phyloP scores from a whole-genome alignment of 1,284 basidiomycete species.

The Austroboletus rostrupii region DNA sequence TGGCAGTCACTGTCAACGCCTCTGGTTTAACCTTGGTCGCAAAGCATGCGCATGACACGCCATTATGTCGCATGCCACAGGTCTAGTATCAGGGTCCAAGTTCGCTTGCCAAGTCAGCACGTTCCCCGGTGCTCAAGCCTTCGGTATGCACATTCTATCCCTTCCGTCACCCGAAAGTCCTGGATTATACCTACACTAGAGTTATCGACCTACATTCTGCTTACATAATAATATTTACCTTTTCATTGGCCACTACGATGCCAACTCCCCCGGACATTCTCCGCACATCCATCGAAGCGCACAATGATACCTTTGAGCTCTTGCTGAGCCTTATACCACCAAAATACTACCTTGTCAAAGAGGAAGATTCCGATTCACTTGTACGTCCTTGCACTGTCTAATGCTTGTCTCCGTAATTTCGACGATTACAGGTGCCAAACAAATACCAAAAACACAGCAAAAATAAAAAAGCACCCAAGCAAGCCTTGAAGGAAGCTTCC shows the following conservation, averaged over 20 bases:
- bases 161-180: no score
- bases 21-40: no score
- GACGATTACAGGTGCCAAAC: conserved; percentile 46
- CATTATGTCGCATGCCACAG: no score
- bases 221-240: background rate
- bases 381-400: conserved; percentile 10
- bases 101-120: no score
- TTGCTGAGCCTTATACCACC: conserved; percentile 82
- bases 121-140: no score
- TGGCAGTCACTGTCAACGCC: no score
- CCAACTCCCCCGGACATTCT: conserved; percentile 49
- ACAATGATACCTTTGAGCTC: conserved; percentile 81
- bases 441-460: conserved; percentile 91
- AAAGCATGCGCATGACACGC: no score
- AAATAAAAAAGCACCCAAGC: conserved; percentile 75
- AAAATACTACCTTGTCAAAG: conserved; percentile 78
- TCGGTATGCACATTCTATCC: no score
- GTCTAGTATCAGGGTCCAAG: no score
- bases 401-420: no score
- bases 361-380: conserved; percentile 34
- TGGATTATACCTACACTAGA: no score
- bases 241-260: conserved; percentile 33
- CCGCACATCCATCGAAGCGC: conserved; percentile 67
- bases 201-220: background rate
- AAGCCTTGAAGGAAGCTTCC: conserved; percentile 82